A percentile compares a stretch with the other conserved stretches of the same genome.
phyloP scores from a whole-genome alignment of 1,139 yeast species.

The Yamadazyma dushanensis region DNA sequence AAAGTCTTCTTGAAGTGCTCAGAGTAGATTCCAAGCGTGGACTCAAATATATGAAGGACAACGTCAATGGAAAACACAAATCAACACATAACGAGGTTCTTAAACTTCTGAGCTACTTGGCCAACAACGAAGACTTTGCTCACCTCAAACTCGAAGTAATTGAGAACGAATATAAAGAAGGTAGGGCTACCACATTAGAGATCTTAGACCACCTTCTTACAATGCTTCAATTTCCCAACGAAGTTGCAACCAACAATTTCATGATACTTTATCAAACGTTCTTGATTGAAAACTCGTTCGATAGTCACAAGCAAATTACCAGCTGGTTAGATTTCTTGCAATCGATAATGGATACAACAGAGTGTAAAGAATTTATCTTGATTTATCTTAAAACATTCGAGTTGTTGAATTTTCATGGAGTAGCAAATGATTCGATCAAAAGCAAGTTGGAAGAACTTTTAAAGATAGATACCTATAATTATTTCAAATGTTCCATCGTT shows the following conservation, averaged over 20 bases:
- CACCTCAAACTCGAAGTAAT: conserved; percentile 36
- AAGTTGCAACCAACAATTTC: conserved; percentile 25
- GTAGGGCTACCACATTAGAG: conserved; percentile 13
- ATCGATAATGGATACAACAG: conserved; percentile 26
- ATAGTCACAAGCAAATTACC: conserved; percentile 20
- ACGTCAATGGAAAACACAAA: conserved; percentile 26
- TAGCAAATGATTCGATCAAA: conserved; percentile 1
- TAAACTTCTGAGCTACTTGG: conserved; percentile 24
- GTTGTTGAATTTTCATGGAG: conserved; percentile 16
- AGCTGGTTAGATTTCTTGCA: conserved; percentile 39
- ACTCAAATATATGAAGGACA: conserved; percentile 30
- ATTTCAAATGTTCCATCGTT: conserved; percentile 10
- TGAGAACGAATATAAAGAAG: conserved; percentile 30
- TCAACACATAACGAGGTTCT: conserved; percentile 33
- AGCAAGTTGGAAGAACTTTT: not conserved
- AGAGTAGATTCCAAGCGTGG: conserved; percentile 29
- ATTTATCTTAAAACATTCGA: conserved; percentile 38
- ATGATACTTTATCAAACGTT: conserved; percentile 28
- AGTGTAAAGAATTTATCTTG: conserved; percentile 27
- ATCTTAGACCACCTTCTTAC: conserved; percentile 20
- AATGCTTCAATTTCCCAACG: conserved; percentile 17
- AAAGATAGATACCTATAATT: conserved; percentile 8
- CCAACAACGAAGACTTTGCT: conserved; percentile 25
- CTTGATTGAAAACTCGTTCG: conserved; percentile 29
- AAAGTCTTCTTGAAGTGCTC: conserved; percentile 29